Base-by-base conservation (phyloP, 2,329 filamentous ascomycete genomes). In the Fusarium irregulare region DNA sequence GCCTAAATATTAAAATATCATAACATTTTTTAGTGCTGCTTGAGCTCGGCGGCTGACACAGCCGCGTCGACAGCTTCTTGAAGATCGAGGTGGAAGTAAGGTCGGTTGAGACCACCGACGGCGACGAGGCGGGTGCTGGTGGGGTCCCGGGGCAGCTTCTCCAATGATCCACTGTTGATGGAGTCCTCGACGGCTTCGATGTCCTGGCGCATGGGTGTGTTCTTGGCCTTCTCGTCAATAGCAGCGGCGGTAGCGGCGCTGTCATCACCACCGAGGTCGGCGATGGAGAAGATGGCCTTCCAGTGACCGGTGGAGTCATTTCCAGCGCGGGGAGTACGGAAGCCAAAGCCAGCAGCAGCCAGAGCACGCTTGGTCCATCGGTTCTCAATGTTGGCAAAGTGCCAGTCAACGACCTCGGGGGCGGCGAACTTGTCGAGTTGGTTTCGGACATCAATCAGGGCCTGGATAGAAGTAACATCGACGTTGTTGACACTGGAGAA, bases 271-370 rank as follows among this genome's bases (percentile, higher is more conserved):
- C 93, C 89, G 54, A 97, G 89, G 76, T 97, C 93, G 2, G 95
- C 93, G 34, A 98, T 94, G 76, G 89, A 93, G 86, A 98, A 98
- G 73, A 98, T 94, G 23, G 93, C 92, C 80, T 93, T 94, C 79
- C 78, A 81, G 21, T 79, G 73, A 18, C 75, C 76, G 4, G 76
- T 55, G 16, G 66, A 65, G 20, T 76, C 71, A 12, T 73, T 71
- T 45, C 70, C 44, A n/a, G 34, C 25, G 7, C 66, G 75, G 12
- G 73, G 81, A 8, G 78, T 79, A 13, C 77, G 77, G 73, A 77
- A 80, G 11, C 86, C 87, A 65, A 88, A 88, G 2, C 86, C 86
- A 6, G 85, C 86, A 8, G 83, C 83, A 1, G 83, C 82, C 4
- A 89, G 79, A 2, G 86, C 86, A n/a, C 86, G 83, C 62, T 86